Base-by-base conservation (phyloP, 495 filamentous ascomycete genomes). In the Immersiella caudata region DNA sequence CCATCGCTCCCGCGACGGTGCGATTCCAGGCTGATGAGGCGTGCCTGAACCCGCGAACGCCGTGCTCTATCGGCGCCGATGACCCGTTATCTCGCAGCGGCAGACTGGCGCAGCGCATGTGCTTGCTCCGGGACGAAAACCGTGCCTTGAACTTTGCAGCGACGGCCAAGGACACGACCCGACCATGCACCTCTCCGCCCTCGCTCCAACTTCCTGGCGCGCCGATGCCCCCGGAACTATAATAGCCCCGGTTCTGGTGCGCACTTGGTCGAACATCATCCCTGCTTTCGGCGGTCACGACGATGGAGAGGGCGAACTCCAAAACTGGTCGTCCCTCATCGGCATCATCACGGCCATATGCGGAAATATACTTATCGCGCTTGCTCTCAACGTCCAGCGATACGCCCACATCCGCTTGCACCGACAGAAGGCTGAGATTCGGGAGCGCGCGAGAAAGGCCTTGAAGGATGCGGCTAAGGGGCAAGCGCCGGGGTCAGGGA, bases 331-430 rank as follows among this genome's bases (percentile, higher is more conserved):
- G 12, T 94, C 92, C 0, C 79, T 97, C 65, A 98, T 99, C 71
- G 95, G 95, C 71, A 97, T 99, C 72, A 76, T 93, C 56, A 94
- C 94, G 0, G 94, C 95, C 49, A 93, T 99, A 74, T 82, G 86
- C 57, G 95, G 95, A 36, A 98, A 97, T 75, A 83, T 97, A 36
- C 82, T 99, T 62, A 98, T 99, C 46, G 96, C 94, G 5, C 84
- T 98, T 62, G 95, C 95, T 16, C 90, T 99, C 65, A 99, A 99
- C 70, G 92, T 95, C 56, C 95, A 98, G 76, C 91, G 96, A 61
- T 97, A 97, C 75, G 93, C 94, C 20, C 95, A 99, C 75, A 91
- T 95, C 64, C 85, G 90, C 46, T 84, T 98, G 60, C 79, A 85
- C 60, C 74, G 80, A 35, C 75, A 76, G 57, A 75, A 74, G 18